These are phyloP conservation scores for Solanum piurae DNA, from an alignment of 257 asterid genomes.

Conservation along the genomic window DNA sequence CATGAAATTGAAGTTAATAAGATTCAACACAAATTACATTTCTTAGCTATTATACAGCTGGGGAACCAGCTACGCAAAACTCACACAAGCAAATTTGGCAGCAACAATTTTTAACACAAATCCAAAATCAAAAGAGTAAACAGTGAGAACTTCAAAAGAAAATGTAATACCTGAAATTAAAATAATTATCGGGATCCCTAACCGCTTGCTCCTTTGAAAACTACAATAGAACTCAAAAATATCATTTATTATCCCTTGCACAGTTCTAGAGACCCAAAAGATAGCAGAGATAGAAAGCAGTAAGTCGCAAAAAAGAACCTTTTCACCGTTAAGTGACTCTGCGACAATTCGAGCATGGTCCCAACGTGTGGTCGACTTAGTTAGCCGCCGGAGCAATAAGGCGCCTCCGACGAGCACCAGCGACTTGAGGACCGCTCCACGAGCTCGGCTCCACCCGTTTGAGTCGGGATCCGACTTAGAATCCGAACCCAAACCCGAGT, in stretches of 20 bases:
- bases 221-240: slow-evolving; percentile 25
- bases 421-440: slow-evolving; percentile 70
- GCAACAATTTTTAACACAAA: not conserved
- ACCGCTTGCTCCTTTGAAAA: slow-evolving; percentile 90
- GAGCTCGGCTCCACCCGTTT: slow-evolving; percentile 67
- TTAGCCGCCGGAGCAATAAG: slow-evolving; percentile 65
- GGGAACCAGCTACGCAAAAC: not conserved
- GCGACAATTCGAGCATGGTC: slow-evolving; percentile 92
- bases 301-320: slow-evolving; percentile 25
- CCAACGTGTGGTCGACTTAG: slow-evolving; percentile 97
- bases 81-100: not conserved
- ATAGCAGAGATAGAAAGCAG: not conserved
- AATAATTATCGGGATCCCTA: slow-evolving; percentile 90
- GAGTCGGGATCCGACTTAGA: slow-evolving; percentile 32
- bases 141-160: too few species aligned
- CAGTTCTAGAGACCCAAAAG: not conserved
- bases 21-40: not conserved
- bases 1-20: not conserved
- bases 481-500: slow-evolving; percentile 34
- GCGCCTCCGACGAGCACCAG: slow-evolving; percentile 87
- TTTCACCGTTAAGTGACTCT: slow-evolving; percentile 89
- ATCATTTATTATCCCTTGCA: not conserved
- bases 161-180: slow-evolving; percentile 68
- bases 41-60: not conserved
- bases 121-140: not conserved